Percentiles rank a stretch among this genome's conserved stretches.
Conservation (phyloP, 768 basidiomycete species). For the Suillus variegatus region DNA sequence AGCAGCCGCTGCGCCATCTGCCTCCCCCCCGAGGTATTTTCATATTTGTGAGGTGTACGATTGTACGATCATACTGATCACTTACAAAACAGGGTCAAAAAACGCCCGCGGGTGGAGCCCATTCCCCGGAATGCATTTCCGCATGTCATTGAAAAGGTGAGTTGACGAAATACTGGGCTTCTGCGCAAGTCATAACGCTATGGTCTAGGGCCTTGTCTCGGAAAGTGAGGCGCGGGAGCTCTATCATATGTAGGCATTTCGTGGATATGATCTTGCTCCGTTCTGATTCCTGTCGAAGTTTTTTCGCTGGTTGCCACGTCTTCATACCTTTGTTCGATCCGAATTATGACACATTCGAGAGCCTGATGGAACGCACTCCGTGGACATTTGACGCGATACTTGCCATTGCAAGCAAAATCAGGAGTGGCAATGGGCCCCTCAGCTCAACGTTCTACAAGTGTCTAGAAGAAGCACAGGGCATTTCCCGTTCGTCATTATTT, state of each 20-base stretch:
- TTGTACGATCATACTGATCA: slow-evolving; percentile 2
- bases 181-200: background rate
- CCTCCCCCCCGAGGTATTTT: slow-evolving; percentile 58
- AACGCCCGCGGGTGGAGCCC: slow-evolving; percentile 82
- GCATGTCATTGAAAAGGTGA: slow-evolving; percentile 84
- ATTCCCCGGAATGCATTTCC: slow-evolving; percentile 86
- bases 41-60: background rate
- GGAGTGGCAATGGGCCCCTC: slow-evolving; percentile 85
- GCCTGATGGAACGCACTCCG: slow-evolving; percentile 87
- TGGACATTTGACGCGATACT: slow-evolving; percentile 96
- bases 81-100: slow-evolving; percentile 60
- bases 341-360: slow-evolving; percentile 90
- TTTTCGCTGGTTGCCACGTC: slow-evolving; percentile 94
- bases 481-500: slow-evolving; percentile 90
- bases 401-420: slow-evolving; percentile 89
- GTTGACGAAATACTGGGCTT: background rate
- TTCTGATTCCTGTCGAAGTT: slow-evolving; percentile 47
- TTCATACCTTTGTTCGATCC: slow-evolving; percentile 97
- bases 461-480: slow-evolving; percentile 93
- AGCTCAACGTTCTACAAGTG: slow-evolving; percentile 87
- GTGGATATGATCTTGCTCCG: slow-evolving; percentile 9
- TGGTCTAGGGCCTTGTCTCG: slow-evolving; percentile 72
- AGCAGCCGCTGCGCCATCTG: slow-evolving; percentile 79
- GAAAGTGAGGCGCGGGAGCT: slow-evolving; percentile 88
- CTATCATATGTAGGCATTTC: slow-evolving; percentile 75